Percentiles rank a stretch among this genome's conserved stretches.
Evolutionary conservation across 176 grass and related monocot genomes (phyloP).

Genomic region (Oryza longistaminata): DNA sequence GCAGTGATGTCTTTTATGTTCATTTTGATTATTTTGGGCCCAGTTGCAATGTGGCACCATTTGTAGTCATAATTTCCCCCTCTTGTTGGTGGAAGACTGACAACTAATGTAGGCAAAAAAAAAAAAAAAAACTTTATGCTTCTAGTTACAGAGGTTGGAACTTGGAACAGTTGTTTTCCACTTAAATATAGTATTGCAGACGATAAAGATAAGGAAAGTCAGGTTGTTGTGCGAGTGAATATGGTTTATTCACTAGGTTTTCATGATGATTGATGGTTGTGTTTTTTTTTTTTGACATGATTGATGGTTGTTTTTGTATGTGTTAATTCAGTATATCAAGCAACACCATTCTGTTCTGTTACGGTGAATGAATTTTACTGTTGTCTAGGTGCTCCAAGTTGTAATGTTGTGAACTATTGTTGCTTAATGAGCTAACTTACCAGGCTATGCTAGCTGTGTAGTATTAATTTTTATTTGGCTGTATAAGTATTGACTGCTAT

Average conservation of each 20-base stretch:
- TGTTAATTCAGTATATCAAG: not conserved
- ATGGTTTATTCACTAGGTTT: not conserved
- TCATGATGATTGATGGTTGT: too few species aligned
- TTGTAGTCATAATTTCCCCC: not conserved
- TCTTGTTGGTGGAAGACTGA: not conserved
- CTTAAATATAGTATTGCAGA: not conserved
- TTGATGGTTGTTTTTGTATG: not conserved
- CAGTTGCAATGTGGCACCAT: not conserved
- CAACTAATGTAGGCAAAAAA: not conserved
- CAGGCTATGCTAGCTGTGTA: not conserved
- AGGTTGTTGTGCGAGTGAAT: not conserved
- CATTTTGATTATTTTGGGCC: not conserved
- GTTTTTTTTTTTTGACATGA: too few species aligned
- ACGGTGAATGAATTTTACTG: too few species aligned
- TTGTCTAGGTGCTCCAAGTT: not conserved
- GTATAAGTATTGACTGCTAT: not conserved
- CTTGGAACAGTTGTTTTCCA: not conserved
- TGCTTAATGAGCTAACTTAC: too few species aligned
- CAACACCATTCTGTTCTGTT: not conserved
- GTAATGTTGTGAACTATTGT: not conserved
- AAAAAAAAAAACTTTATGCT: not conserved
- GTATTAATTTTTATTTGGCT: not conserved
- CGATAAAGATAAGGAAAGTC: not conserved
- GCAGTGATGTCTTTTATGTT: too few species aligned
- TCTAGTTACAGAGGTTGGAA: not conserved